Percentiles rank a stretch among this genome's conserved stretches.
Evolutionary conservation across 2,329 filamentous ascomycete genomes (phyloP).

Genomic region (Akanthomyces dipterigenus): DNA sequence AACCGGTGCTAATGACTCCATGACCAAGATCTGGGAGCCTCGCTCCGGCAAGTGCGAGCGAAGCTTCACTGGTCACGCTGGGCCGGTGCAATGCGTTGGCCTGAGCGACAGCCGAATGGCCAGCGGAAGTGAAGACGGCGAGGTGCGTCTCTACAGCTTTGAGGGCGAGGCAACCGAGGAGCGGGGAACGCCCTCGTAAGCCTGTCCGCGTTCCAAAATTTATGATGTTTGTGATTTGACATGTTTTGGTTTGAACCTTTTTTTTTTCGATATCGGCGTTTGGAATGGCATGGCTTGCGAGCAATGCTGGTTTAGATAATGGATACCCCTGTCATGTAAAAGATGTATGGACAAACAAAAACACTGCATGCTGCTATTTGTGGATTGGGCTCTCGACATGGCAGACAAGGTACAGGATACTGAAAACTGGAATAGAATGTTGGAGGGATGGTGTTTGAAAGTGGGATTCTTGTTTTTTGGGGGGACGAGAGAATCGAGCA

Average conservation of each 20-base stretch:
- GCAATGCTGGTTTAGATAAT: background rate
- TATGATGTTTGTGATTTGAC: constrained; percentile 22
- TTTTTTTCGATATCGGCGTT: background rate
- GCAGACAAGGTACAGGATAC: background rate
- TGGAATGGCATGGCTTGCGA: background rate
- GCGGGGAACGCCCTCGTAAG: constrained; percentile 43
- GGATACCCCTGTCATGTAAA: constrained; percentile 8
- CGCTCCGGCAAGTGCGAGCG: constrained; percentile 84
- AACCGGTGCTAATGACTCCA: constrained; percentile 84
- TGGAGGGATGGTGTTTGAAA: background rate
- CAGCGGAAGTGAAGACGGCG: constrained; percentile 88
- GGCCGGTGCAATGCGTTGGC: constrained; percentile 87
- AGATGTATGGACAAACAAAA: background rate
- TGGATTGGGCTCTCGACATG: background rate
- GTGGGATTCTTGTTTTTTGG: background rate
- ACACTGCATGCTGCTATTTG: background rate
- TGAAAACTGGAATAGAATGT: background rate
- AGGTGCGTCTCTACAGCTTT: constrained; percentile 80
- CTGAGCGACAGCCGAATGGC: constrained; percentile 85
- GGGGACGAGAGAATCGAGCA: background rate
- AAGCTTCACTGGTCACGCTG: constrained; percentile 84
- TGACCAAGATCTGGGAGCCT: constrained; percentile 92
- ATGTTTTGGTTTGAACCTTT: background rate
- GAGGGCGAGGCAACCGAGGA: constrained; percentile 45
- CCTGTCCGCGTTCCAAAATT: constrained; percentile 13